Base-by-base conservation (phyloP, 371 early-diverging fungal species). In the Mucor racemosus region DNA sequence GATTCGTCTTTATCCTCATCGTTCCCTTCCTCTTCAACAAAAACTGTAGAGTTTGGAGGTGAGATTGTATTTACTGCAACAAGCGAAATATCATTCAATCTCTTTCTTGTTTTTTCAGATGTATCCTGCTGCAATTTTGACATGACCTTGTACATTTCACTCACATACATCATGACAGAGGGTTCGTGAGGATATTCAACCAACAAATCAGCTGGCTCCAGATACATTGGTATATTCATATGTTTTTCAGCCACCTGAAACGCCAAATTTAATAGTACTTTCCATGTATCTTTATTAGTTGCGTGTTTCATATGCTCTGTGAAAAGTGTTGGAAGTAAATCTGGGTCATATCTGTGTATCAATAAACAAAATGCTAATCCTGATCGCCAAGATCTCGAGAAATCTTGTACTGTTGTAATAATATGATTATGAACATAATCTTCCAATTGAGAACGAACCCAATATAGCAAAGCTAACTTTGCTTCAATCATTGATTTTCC, bases 301-400 rank as follows among this genome's bases (percentile, higher is more conserved):
- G 62, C 46, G 13, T 54, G 54, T 33, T 64, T 68, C 34, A 81
- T 55, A 50, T 72, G 61, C 7, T 75, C 62, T 9, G 76, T 69
- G 60, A 84, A 79, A 31, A 88, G 73, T 31, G 88, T 80, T 40
- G 90, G 87, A 11, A 92, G 48, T 31, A 88, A 73, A 4, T 78
- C 76, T 5, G 90, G 90, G 57, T 88, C 86, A 65, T 88, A 84
- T 26, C 86, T 72, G 72, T 93, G 90, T 17, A 92, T 87, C 14
- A 94, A 76, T 36, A 89, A 82, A 64, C 86, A 81, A 71, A 93
- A 93, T 14, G 86, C 87, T 31, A 89, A 71, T 7, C 93, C 93
- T 60, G 84, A 88, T 61, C 86, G 76, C 93, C 92, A 93, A 10
- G 87, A 81, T 35, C 81, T 79, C 55, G 88, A 81, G 73, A 93